Base-by-base conservation (phyloP, 192 early-diverging fungal genomes). In the Linnemannia schmuckeri region DNA sequence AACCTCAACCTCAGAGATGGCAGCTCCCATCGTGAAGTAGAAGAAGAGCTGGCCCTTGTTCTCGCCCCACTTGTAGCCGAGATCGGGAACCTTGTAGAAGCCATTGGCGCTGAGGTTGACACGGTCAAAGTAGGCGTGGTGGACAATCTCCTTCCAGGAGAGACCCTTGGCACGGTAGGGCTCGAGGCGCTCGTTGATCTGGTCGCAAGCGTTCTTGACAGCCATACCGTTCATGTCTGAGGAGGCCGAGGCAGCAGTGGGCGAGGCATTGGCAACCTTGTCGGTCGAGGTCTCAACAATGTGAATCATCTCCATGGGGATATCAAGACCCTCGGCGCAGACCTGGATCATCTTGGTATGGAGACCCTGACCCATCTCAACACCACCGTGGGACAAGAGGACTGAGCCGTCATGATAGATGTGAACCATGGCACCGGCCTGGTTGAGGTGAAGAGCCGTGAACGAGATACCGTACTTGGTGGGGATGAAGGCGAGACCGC, bases 311-410 rank as follows among this genome's bases (percentile, higher is more conserved):
- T 89, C 88, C 33, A 96, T 85, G 9, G 96, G 94, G 71, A 97
- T 82, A n/a, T 90, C 87, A 49, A 97, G 92, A 5, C 93, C 93
- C 80, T 97, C 93, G n/a, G 96, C 95, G 24, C 95, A 95, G 54
- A 97, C 89, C 90, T 95, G 94, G 35, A 95, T 89, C 94, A 97
- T 95, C 89, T 97, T 97, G 22, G 96, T 97, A 79, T 97, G 94
- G 77, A 97, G 83, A 12, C 97, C 97, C 87, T 97, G 97, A 54
- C 97, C 97, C 96, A 97, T 97, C 80, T 97, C 96, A n/a, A 95
- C 95, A 52, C 96, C 96, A 79, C 95, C 96, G 84, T 97, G 96
- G 15, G 94, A 91, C 4, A 97, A 88, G 18, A 96, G 92, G 41
- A 97, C 94, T 0, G 95, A 95, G 1, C 97, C 97, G 77, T 97